phyloP scores from a whole-genome alignment of 768 basidiomycete species.

The Boletus fagicola region DNA sequence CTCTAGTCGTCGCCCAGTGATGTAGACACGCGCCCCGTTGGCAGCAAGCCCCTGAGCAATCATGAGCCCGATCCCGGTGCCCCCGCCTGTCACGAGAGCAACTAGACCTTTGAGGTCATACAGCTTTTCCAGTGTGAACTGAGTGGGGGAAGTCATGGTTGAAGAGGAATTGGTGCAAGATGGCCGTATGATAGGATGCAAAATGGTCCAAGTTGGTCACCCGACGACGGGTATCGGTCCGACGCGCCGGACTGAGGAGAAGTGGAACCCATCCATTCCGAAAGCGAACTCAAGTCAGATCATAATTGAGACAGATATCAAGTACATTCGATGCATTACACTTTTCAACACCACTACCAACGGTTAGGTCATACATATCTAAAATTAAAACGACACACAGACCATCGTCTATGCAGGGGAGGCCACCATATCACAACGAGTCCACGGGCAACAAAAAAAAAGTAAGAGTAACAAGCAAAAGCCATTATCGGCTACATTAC shows the following conservation, averaged over 20 bases:
- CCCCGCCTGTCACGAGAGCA: constrained; percentile 48
- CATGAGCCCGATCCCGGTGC: constrained; percentile 59
- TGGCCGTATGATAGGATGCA: neutral
- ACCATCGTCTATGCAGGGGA: constrained; percentile 1
- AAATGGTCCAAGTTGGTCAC: neutral
- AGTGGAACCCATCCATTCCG: neutral
- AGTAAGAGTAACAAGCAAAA: constrained; percentile 7
- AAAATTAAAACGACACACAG: constrained; percentile 4
- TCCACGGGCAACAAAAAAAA: neutral
- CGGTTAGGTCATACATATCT: constrained; percentile 1
- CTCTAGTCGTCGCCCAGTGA: constrained; percentile 65
- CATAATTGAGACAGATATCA: neutral
- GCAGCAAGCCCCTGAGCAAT: constrained; percentile 72
- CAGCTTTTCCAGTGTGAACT: constrained; percentile 30
- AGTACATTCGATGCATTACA: constrained; percentile 3
- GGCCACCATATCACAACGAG: constrained; percentile 2
- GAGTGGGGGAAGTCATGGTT: constrained; percentile 25
- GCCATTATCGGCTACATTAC: constrained; percentile 1
- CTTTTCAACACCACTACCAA: neutral
- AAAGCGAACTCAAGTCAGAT: neutral
- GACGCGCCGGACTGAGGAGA: neutral
- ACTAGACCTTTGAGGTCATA: constrained; percentile 59
- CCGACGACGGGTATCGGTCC: neutral
- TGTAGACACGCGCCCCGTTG: constrained; percentile 79
- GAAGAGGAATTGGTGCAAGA: neutral